Conservation (phyloP, 352 stramenopile species). For the Pythium folliculosum region DNA sequence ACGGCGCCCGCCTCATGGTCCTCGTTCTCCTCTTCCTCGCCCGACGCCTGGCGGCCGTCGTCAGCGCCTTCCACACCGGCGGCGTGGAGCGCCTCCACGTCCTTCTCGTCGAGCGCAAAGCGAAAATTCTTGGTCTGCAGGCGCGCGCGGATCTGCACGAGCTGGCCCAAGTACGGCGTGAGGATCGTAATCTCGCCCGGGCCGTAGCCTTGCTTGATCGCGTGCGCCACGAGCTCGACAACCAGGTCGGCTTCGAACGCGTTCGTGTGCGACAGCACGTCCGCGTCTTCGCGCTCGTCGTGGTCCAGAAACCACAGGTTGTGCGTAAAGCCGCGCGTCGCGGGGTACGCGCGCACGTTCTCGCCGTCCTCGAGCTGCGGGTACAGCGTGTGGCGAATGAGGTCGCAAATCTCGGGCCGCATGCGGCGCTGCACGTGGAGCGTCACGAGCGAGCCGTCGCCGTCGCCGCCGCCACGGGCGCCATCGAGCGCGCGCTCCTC, state of each 20-base stretch:
- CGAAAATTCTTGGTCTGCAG: constrained; percentile 37
- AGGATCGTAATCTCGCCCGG: constrained; percentile 68
- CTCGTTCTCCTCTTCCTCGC: neutral
- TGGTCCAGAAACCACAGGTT: constrained; percentile 82
- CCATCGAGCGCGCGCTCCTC: constrained; percentile 9
- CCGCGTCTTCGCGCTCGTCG: constrained; percentile 40
- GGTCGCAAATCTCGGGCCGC: constrained; percentile 73
- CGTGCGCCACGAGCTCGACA: constrained; percentile 67
- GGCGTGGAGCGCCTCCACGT: constrained; percentile 39
- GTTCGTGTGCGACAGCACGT: constrained; percentile 61
- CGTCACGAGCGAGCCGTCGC: constrained; percentile 32
- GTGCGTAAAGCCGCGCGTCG: constrained; percentile 51
- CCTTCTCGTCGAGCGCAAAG: constrained; percentile 34
- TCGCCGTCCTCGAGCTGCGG: constrained; percentile 56
- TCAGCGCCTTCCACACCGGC: too few species aligned
- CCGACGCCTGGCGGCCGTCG: too few species aligned
- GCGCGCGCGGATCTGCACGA: constrained; percentile 53
- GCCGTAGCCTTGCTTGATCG: constrained; percentile 73
- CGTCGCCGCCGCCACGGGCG: too few species aligned
- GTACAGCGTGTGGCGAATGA: constrained; percentile 75
- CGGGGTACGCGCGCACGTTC: constrained; percentile 50
- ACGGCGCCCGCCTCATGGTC: neutral
- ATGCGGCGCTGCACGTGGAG: constrained; percentile 81
- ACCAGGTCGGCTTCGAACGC: constrained; percentile 62
- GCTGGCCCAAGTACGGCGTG: constrained; percentile 84